Evolutionary conservation across 768 basidiomycete species (phyloP), one percentile per base, ranked within the genome.

Genomic region (Pleurotus tuoliensis): DNA sequence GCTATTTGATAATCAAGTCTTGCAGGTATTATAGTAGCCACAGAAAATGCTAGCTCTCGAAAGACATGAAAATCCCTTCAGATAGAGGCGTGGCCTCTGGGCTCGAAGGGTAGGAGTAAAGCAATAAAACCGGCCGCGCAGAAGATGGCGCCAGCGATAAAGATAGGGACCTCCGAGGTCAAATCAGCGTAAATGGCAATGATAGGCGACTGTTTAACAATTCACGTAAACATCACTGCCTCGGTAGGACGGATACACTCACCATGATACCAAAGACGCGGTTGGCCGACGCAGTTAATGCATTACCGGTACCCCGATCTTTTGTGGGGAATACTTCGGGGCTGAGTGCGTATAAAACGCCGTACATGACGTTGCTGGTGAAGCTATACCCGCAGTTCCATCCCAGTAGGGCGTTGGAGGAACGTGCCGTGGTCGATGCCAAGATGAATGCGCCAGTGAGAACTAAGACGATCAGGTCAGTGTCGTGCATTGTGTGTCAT

Each of bases 361-460:
- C 81, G 56, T 82, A 82, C 80, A 82, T 82, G 54, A 82, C 64
- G 63, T 84, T 84, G 56, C 54, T 55, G 16, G 54, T 55, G 77
- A 83, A 84, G 45, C 73, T 77, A 69, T 82, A 83, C 13, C 71
- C 80, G 59, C 83, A 84, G 57, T 83, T 82, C 81, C 80, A 83
- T 15, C 74, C 82, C 5, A 86, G 75, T 7, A 85, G 66, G 7
- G 76, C 73, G 46, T 79, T 68, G 38, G 79, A 81, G 2, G 76
- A 75, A 24, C 80, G 75, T 5, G 83, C 79, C 0, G 82, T 83
- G 5, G 84, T 86, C 50, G 73, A 73, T 6, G 73, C 79, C 56
- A 82, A 81, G 56, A 86, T 77, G 68, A 85, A 85, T 4, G 78
- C 73, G 1, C 83, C 82, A 0, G 83, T 84, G 16, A 81, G 67